A percentile compares a stretch with the other conserved stretches of the same genome.
phyloP scores from a whole-genome alignment of 192 early-diverging fungal genomes.

The Coemansia sp. region DNA sequence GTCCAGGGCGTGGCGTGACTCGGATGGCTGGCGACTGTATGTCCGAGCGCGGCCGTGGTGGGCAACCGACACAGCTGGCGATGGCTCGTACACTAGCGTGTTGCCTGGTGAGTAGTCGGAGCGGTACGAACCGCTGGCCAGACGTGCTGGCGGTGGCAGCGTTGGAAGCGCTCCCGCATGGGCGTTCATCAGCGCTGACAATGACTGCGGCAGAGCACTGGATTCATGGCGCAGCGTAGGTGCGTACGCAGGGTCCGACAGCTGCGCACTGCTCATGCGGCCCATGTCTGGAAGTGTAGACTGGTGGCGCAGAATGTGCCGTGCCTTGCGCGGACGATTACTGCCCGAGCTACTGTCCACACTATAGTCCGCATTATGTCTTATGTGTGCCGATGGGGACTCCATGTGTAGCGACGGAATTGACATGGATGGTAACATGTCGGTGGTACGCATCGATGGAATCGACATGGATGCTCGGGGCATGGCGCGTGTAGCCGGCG shows the following conservation, averaged over 20 bases:
- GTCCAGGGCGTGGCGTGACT: background rate
- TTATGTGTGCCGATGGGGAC: background rate
- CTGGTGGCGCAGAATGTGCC: slow-evolving; percentile 37
- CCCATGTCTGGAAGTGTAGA: slow-evolving; percentile 32
- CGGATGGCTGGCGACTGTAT: slow-evolving; percentile 10
- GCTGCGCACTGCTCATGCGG: background rate
- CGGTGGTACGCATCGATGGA: slow-evolving; percentile 29
- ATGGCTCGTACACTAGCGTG: slow-evolving; percentile 38
- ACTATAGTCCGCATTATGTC: background rate
- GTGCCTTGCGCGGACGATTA: slow-evolving; percentile 12
- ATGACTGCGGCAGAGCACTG: background rate
- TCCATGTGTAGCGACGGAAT: background rate
- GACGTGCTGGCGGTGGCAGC: slow-evolving; percentile 31
- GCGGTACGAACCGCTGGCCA: slow-evolving; percentile 39
- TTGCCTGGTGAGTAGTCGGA: slow-evolving; percentile 37
- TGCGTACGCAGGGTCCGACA: background rate
- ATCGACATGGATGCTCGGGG: slow-evolving; percentile 36
- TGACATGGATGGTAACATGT: background rate
- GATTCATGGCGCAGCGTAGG: background rate
- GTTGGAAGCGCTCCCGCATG: slow-evolving; percentile 9
- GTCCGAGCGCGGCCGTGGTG: slow-evolving; percentile 2
- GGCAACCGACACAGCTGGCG: slow-evolving; percentile 10
- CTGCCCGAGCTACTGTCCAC: slow-evolving; percentile 13
- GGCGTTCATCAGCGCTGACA: background rate
- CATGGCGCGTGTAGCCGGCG: slow-evolving; percentile 1